phyloP scores from a whole-genome alignment of 2,329 filamentous ascomycete species.

The Byssothecium circinans region DNA sequence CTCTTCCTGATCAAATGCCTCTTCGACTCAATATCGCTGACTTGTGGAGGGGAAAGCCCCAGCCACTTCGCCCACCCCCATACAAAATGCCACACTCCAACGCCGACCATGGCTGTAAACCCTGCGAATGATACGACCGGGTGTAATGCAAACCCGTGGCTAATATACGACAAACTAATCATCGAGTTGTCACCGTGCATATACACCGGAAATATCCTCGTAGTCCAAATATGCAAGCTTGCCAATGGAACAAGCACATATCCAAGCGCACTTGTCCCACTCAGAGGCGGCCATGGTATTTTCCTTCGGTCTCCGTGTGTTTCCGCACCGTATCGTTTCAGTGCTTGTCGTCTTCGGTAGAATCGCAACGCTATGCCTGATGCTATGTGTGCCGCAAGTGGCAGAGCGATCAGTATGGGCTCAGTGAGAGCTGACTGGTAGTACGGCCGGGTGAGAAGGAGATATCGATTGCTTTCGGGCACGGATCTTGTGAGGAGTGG shows the following conservation, averaged over 20 bases:
- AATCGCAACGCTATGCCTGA: constrained; percentile 78
- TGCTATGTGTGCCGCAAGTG: constrained; percentile 72
- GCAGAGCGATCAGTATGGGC: constrained; percentile 74
- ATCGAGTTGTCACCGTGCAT: constrained; percentile 85
- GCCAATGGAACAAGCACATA: constrained; percentile 70
- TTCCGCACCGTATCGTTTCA: constrained; percentile 73
- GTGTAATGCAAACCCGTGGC: constrained; percentile 79
- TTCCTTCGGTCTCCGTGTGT: constrained; percentile 54
- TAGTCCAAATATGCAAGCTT: constrained; percentile 71
- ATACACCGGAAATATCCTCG: constrained; percentile 72
- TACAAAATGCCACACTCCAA: constrained; percentile 75
- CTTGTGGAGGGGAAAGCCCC: constrained; percentile 61
- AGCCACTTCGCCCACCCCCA: constrained; percentile 88
- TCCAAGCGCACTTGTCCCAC: constrained; percentile 70
- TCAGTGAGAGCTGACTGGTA: constrained; percentile 82
- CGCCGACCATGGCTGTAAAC: constrained; percentile 67
- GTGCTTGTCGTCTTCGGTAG: constrained; percentile 70
- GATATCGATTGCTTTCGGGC: constrained; percentile 76
- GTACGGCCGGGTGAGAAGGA: constrained; percentile 86
- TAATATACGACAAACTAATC: constrained; percentile 79
- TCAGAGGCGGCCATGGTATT: constrained; percentile 70
- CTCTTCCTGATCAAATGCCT: constrained; percentile 60
- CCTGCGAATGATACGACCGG: constrained; percentile 66
- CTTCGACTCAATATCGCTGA: constrained; percentile 53
- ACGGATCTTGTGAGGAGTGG: constrained; percentile 47